phyloP scores from a whole-genome alignment of 2,329 filamentous ascomycete species.

The Hypoxylon rubiginosum region DNA sequence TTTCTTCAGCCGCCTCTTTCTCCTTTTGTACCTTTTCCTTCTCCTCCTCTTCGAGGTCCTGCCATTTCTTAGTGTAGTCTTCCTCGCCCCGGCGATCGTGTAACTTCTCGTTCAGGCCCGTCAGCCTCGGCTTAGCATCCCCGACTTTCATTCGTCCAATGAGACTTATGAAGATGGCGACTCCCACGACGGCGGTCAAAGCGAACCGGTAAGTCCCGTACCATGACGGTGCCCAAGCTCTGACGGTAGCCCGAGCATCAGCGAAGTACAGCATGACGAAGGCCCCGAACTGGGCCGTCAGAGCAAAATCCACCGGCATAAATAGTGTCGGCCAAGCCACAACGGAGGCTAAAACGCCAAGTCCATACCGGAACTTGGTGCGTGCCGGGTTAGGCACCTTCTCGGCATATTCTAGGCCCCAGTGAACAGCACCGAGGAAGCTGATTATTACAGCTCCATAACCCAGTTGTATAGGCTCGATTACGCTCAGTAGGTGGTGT shows the following conservation, averaged over 20 bases:
- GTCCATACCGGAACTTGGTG: conserved; percentile 84
- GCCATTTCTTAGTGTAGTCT: conserved; percentile 60
- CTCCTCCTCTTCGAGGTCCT: conserved; percentile 54
- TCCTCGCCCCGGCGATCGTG: conserved; percentile 52
- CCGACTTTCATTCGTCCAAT: conserved; percentile 85
- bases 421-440: conserved; percentile 93
- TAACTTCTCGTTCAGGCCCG: conserved; percentile 57
- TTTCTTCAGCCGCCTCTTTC: conserved; percentile 48
- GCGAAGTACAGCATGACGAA: conserved; percentile 90
- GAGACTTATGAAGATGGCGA: conserved; percentile 83
- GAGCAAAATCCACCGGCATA: conserved; percentile 84
- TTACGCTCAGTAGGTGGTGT: conserved; percentile 75
- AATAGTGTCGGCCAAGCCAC: conserved; percentile 92
- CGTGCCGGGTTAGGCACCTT: conserved; percentile 71
- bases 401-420: conserved; percentile 87
- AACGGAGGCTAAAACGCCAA: conserved; percentile 82
- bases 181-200: conserved; percentile 88
- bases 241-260: conserved; percentile 78
- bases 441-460: conserved; percentile 94
- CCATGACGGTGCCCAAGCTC: conserved; percentile 87
- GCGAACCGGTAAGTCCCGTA: conserved; percentile 93
- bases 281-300: conserved; percentile 87
- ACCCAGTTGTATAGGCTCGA: conserved; percentile 90
- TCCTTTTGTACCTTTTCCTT: conserved; percentile 52
- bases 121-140: conserved; percentile 53